These are phyloP conservation scores for Trichoderma oligosporum DNA, from an alignment of 2,329 filamentous ascomycete species.

Conservation along the genomic window DNA sequence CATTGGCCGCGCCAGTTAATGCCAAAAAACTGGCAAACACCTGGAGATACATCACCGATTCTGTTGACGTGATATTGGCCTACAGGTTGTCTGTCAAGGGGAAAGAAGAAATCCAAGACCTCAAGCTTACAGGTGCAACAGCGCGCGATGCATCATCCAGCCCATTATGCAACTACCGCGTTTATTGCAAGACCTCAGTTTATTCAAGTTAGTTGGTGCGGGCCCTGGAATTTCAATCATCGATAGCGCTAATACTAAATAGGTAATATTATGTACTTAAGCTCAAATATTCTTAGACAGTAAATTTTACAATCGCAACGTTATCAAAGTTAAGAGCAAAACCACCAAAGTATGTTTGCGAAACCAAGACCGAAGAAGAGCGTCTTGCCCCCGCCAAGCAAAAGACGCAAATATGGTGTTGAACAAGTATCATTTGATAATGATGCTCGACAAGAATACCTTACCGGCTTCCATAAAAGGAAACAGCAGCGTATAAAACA, in stretches of 20 bases:
- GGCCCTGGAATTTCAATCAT: not conserved
- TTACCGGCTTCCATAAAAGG: conserved; percentile 96
- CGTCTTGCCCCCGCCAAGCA: conserved; percentile 55
- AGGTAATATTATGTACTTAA: not conserved
- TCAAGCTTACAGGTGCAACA: conserved; percentile 12
- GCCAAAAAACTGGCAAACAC: conserved; percentile 47
- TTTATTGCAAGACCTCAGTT: conserved; percentile 13
- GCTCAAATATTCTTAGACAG: not conserved
- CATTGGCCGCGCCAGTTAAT: conserved; percentile 57
- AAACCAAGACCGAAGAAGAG: conserved; percentile 57
- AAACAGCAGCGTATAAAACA: conserved; percentile 80
- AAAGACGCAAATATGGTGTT: conserved; percentile 63
- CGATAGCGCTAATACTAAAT: not conserved
- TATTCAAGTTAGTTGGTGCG: conserved; percentile 4
- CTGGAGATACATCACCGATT: conserved; percentile 18
- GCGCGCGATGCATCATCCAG: conserved; percentile 10
- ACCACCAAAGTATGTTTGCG: conserved; percentile 43
- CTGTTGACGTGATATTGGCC: conserved; percentile 6
- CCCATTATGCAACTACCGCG: conserved; percentile 9
- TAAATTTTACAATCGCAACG: conserved; percentile 7
- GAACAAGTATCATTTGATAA: conserved; percentile 86
- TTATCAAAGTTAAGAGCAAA: not conserved
- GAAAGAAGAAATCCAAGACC: conserved; percentile 3
- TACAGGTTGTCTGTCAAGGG: conserved; percentile 3
- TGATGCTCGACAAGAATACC: conserved; percentile 74